A percentile compares a stretch with the other conserved stretches of the same genome.
Evolutionary conservation across 192 early-diverging fungal species (phyloP).

Genomic region (Coemansia sp.): DNA sequence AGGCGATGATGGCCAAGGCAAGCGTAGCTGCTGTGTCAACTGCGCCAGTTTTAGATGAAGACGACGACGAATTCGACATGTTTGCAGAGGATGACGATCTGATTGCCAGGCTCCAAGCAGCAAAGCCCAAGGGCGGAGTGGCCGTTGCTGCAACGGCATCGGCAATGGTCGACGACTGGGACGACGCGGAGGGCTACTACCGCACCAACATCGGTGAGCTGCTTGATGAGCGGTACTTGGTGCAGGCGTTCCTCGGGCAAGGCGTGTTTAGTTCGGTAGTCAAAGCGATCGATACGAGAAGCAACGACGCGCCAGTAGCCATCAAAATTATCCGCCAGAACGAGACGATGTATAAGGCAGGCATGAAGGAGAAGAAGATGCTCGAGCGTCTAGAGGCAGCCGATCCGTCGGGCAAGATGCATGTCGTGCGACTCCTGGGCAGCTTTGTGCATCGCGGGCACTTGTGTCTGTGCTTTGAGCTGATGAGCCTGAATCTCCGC

Average conservation of each 20-base stretch:
- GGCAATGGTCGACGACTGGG: constrained; percentile 83
- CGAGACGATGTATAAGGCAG: constrained; percentile 90
- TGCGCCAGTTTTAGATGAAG: constrained; percentile 33
- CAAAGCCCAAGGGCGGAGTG: constrained; percentile 14
- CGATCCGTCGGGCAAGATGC: constrained; percentile 88
- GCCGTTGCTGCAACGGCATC: constrained; percentile 14
- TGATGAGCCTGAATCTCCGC: constrained; percentile 88
- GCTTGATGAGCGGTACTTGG: constrained; percentile 84
- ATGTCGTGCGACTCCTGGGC: constrained; percentile 80
- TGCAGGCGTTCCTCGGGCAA: constrained; percentile 82
- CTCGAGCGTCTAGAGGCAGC: constrained; percentile 82
- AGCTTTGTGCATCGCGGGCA: constrained; percentile 93
- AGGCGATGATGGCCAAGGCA: constrained; percentile 53
- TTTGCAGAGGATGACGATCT: constrained; percentile 67
- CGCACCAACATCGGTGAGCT: constrained; percentile 87
- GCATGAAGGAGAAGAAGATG: constrained; percentile 86
- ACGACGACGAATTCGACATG: constrained; percentile 58
- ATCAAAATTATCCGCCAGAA: constrained; percentile 97
- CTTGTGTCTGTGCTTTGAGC: constrained; percentile 94
- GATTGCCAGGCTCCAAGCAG: constrained; percentile 4
- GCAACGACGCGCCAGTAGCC: constrained; percentile 78
- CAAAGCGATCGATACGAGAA: constrained; percentile 78
- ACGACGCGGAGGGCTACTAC: constrained; percentile 98
- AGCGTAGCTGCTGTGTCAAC: constrained; percentile 17
- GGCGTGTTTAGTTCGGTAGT: constrained; percentile 97